A percentile compares a stretch with the other conserved stretches of the same genome.
These are phyloP conservation scores for Albifimbria verrucaria DNA, from an alignment of 2,329 filamentous ascomycete genomes.

Conservation along the genomic window DNA sequence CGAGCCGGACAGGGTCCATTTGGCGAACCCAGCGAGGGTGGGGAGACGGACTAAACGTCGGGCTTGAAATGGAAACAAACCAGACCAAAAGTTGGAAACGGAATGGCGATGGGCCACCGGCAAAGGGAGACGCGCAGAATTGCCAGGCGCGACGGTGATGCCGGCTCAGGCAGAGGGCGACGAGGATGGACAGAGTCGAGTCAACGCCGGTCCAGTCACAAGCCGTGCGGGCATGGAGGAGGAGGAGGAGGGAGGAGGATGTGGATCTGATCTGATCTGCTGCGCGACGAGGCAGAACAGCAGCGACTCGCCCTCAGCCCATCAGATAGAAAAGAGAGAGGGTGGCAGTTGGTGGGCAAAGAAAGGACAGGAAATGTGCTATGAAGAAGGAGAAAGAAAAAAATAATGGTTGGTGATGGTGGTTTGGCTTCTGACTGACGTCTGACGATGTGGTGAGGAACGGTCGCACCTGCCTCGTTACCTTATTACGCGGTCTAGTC, in stretches of 20 bases:
- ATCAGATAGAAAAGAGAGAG: not conserved
- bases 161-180: not conserved
- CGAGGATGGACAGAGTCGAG: not conserved
- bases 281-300: not conserved
- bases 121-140: not conserved
- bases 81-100: not conserved
- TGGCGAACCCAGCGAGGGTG: not conserved
- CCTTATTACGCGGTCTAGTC: slow-evolving; percentile 27
- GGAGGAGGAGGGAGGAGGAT: too few species aligned
- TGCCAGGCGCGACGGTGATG: not conserved
- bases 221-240: not conserved
- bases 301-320: not conserved
- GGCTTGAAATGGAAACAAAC: not conserved
- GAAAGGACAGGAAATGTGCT: not conserved
- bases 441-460: not conserved
- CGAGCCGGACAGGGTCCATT: not conserved
- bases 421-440: not conserved
- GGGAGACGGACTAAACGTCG: not conserved
- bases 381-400: not conserved
- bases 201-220: not conserved
- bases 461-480: slow-evolving; percentile 2
- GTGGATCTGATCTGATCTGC: too few species aligned
- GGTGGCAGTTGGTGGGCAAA: not conserved
- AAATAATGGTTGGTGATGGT: not conserved
- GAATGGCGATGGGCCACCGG: not conserved